These are phyloP conservation scores for Rhododendron henanense DNA, from an alignment of 148 eudicot species.

Conservation along the genomic window DNA sequence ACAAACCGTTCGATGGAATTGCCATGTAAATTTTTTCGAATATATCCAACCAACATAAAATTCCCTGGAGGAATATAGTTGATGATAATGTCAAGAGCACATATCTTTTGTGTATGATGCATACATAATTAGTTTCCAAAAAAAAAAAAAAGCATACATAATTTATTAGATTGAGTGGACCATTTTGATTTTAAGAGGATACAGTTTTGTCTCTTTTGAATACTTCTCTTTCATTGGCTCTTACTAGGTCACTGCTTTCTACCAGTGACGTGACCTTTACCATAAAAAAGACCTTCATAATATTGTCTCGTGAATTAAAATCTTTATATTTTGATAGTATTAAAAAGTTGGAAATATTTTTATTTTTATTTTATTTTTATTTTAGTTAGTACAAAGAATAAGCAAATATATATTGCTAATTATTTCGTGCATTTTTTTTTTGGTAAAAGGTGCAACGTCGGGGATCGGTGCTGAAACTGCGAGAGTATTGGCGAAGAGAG, in stretches of 20 bases:
- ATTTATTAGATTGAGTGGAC: not conserved
- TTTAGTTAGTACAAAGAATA: too few relatives aligned
- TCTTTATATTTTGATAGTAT: too few relatives aligned
- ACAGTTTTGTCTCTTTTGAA: conserved; percentile 18
- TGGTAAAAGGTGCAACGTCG: conserved; percentile 69
- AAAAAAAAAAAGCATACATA: not conserved
- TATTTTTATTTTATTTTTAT: too few relatives aligned
- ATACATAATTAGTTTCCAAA: not conserved
- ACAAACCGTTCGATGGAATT: not conserved
- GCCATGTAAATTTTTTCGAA: not conserved
- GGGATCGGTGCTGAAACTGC: conserved; percentile 93
- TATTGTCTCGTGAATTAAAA: too few relatives aligned
- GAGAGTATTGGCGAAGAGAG: conserved; percentile 80
- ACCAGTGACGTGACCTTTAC: not conserved
- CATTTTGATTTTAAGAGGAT: conserved; percentile 2
- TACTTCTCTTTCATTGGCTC: conserved; percentile 24
- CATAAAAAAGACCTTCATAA: not conserved
- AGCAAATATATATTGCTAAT: not conserved
- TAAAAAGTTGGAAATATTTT: too few relatives aligned
- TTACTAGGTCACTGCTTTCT: conserved; percentile 17
- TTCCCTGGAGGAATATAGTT: not conserved
- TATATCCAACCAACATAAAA: not conserved
- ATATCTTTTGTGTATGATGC: not conserved
- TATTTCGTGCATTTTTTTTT: not conserved
- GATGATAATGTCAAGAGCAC: not conserved